phyloP scores from a whole-genome alignment of 345 rosid species.

The Conringia planisiliqua region DNA sequence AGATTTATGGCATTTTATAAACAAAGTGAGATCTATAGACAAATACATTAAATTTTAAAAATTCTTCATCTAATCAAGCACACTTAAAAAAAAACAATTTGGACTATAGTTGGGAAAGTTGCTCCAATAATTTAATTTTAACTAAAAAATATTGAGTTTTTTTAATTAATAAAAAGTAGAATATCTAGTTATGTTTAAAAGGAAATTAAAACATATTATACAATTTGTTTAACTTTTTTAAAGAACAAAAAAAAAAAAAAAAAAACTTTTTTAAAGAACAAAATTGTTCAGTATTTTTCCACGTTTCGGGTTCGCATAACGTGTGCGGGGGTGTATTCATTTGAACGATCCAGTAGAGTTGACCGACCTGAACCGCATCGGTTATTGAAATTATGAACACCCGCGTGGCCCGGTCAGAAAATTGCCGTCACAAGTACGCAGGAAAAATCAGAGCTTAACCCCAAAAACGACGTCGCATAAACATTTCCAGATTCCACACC shows the following conservation, averaged over 20 bases:
- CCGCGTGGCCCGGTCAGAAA: conserved; percentile 9
- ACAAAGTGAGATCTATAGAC: neutral
- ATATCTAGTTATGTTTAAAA: neutral
- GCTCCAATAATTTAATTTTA: neutral
- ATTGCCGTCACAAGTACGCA: conserved; percentile 31
- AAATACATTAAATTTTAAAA: neutral
- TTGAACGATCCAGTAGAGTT: neutral
- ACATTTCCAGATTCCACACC: neutral
- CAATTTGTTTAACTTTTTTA: neutral
- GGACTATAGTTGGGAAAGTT: neutral
- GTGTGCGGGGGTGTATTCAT: neutral
- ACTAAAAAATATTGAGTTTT: neutral
- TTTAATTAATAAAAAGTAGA: neutral
- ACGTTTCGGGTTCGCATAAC: too few species aligned
- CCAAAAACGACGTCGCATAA: conserved; percentile 11
- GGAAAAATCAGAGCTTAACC: neutral
- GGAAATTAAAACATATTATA: too few species aligned
- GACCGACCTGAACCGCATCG: conserved; percentile 4
- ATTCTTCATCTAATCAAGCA: too few species aligned
- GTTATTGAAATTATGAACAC: conserved; percentile 6
- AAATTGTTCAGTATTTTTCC: neutral
- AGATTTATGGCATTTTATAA: too few species aligned
- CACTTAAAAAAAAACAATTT: too few species aligned
- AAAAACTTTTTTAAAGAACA: too few species aligned
- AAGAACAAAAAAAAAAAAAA: too few species aligned